Conservation (phyloP, 257 asterid genomes). For the Haberlea rhodopensis region DNA sequence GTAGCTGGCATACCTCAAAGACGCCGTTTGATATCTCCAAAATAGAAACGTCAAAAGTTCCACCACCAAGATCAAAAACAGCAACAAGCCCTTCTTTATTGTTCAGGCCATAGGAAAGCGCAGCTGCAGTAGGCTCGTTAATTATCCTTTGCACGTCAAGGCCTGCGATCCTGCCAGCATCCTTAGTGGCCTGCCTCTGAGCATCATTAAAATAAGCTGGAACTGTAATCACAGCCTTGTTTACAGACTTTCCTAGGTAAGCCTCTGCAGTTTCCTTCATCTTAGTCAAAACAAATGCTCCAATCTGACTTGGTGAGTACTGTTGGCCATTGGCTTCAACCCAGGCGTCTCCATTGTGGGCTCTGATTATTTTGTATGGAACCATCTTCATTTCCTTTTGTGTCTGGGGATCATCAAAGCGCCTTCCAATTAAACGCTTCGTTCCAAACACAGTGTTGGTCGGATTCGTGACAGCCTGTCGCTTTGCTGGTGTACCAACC, state of each 20-base stretch:
- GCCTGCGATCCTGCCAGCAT: constrained; percentile 72
- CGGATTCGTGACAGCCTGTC: constrained; percentile 77
- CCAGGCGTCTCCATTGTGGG: constrained; percentile 83
- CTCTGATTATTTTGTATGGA: constrained; percentile 61
- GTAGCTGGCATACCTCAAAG: constrained; percentile 47
- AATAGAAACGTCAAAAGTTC: constrained; percentile 68
- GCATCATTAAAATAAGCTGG: constrained; percentile 80
- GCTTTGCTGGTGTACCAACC: constrained; percentile 72
- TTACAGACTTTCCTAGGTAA: constrained; percentile 58
- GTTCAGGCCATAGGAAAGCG: constrained; percentile 67
- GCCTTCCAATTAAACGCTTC: constrained; percentile 65
- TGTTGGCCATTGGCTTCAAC: constrained; percentile 70
- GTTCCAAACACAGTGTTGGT: constrained; percentile 63
- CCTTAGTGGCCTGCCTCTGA: constrained; percentile 75
- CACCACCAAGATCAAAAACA: constrained; percentile 79
- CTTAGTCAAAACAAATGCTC: constrained; percentile 67
- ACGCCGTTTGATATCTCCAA: constrained; percentile 74
- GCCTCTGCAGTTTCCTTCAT: constrained; percentile 80
- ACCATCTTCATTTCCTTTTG: constrained; percentile 84
- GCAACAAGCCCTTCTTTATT: constrained; percentile 76
- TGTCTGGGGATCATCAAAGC: constrained; percentile 68
- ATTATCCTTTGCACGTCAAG: constrained; percentile 74
- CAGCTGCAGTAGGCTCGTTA: constrained; percentile 78
- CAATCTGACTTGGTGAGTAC: constrained; percentile 71
- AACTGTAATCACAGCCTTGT: constrained; percentile 66